Evolutionary conservation across 2,329 filamentous ascomycete genomes (phyloP), one percentile per base, ranked within the genome.

Genomic region (Amylocarpus encephaloides): DNA sequence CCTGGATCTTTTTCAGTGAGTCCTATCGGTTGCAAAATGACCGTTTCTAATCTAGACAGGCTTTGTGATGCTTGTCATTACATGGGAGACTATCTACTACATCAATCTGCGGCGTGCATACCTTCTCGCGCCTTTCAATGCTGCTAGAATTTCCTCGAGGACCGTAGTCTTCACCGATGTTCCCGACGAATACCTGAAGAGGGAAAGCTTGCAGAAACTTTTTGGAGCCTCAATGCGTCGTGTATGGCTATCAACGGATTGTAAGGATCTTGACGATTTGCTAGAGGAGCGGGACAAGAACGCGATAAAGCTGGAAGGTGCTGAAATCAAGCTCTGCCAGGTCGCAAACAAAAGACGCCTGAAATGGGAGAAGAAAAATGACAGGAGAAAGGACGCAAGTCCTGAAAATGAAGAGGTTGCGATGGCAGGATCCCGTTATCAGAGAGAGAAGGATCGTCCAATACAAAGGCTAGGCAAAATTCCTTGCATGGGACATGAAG

Each of bases 61-160:
- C 39, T 96, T 96, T 65, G 77, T 97, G 58, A 85, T 96, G 71
- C 95, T 87, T 69, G 85, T 88, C 62, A 81, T 97, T 55, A 86
- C 90, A 50, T 80, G 90, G 52, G 92, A 97, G 68, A 84, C 82
- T 62, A 85, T 96, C 59, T 95, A 85, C 76, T 95, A 88, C 68
- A 86, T 95, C 72, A 95, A 94, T 62, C 71, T 96, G 45, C 86
- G 91, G 54, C 91, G 96, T 70, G 90, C 91, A 0, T 95, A 94
- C 70, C 80, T 93, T 41, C 79, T 94, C 51, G 89, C 90, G 13
- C 88, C 89, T 12, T 76, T 88, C 46, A 93, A 94, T 66, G 79
- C 89, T 40, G 83, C 83, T 61, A 86, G 88, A 53, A 82, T 96
- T 33, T 96, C 92, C 1, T 93, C 90, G 1, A 83, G 88, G 46